A percentile compares a stretch with the other conserved stretches of the same genome.
Evolutionary conservation across 495 filamentous ascomycete species (phyloP).

Genomic region (Podospora comata): DNA sequence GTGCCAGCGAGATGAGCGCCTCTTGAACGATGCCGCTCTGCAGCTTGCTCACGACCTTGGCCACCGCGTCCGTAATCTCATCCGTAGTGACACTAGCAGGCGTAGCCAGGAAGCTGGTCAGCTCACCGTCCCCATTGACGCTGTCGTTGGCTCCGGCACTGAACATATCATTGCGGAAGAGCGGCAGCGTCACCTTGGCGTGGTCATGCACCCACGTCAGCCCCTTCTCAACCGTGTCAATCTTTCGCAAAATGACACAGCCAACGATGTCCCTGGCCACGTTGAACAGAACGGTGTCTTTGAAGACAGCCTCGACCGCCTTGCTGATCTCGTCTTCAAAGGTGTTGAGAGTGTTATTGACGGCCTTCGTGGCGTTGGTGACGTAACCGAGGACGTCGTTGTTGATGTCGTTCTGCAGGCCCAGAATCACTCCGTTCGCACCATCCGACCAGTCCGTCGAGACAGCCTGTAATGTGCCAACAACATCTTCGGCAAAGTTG

Average conservation of each 20-base stretch:
- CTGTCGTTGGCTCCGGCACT: constrained; percentile 69
- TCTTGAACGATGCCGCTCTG: constrained; percentile 64
- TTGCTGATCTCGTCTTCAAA: constrained; percentile 72
- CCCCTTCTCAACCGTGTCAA: constrained; percentile 72
- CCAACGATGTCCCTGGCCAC: constrained; percentile 70
- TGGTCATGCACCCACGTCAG: constrained; percentile 87
- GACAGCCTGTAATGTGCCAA: constrained; percentile 64
- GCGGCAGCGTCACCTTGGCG: constrained; percentile 77
- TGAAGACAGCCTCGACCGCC: constrained; percentile 73
- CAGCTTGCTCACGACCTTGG: constrained; percentile 60
- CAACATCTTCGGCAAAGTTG: constrained; percentile 77
- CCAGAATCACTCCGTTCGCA: constrained; percentile 69
- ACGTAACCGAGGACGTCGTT: constrained; percentile 85
- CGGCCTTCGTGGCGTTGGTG: constrained; percentile 68
- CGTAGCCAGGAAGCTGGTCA: constrained; percentile 71
- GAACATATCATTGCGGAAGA: constrained; percentile 76
- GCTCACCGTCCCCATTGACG: constrained; percentile 52
- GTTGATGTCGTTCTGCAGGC: constrained; percentile 72
- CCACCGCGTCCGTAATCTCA: constrained; percentile 74
- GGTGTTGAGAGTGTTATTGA: constrained; percentile 81
- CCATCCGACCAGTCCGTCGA: constrained; percentile 72
- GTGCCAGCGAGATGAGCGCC: constrained; percentile 66
- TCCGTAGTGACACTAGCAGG: constrained; percentile 66
- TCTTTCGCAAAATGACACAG: constrained; percentile 73
- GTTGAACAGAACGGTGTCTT: constrained; percentile 68